Base-by-base conservation (phyloP, 2,329 filamentous ascomycete species). In the Fusarium siculi region DNA sequence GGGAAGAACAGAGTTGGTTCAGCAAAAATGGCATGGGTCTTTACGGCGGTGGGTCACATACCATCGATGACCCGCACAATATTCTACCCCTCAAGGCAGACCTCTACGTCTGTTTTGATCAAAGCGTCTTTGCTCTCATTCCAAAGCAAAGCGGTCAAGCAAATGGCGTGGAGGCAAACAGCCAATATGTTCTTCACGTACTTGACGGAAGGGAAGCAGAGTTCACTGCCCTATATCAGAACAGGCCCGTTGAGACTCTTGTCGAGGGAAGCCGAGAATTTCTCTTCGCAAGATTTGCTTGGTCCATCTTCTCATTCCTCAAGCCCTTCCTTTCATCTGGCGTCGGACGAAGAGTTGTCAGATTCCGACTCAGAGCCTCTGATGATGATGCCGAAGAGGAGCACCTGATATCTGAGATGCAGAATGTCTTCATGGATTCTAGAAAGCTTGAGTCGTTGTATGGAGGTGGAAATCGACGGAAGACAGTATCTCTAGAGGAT, bases 71-170 rank as follows among this genome's bases (percentile, higher is more conserved):
- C 5, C 72, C 60, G 7, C 72, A 74, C 18, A 74, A 74, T 15
- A 63, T 74, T 10, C 10, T 74, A 3, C 72, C 72, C 1, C 52
- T 74, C 4, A 74, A 74, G 25, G 72, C 72, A 0, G 72, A 74
- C 14, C 69, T 74, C 5, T 74, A 74, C 11, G 72, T 74, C 0
- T 74, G 72, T 23, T 74, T 74, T 1, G 72, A 74, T 4, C 72
- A 74, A 3, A 66, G 69, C 7, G 72, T 75, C 2, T 74, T 74
- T 28, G 62, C 72, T 0, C 56, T 75, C 0, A 63, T 75, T 2
- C 72, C 72, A 12, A 74, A 74, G 3, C 36, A 50, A 4, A 62
- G 25, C 0, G 23, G 65, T 0, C 52, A 53, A 16, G 21, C 63
- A 1, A 68, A 69, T 11, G 71, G 72, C 0, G 59, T 52, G 1